Base-by-base conservation (phyloP, 176 grass and related monocot species). In the Puccinellia tenuiflora region DNA sequence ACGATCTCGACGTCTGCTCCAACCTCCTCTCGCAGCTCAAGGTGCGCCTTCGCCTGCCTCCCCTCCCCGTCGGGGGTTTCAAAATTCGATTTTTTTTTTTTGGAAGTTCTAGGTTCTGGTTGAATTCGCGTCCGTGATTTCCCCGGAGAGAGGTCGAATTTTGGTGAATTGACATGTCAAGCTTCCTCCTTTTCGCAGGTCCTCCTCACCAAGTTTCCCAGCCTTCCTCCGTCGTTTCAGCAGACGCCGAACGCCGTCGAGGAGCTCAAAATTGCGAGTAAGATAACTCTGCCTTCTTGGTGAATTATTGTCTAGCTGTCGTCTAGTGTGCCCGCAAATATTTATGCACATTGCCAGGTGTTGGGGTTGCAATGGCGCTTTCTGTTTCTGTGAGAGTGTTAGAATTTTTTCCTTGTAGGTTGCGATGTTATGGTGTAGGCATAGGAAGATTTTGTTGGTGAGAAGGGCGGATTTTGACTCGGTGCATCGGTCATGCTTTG, bases 231-330 rank as follows among this genome's bases (percentile, higher is more conserved):
- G 6, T 80, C 73, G 26, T 95, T 93, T 85, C 86, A 95, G 67
- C 82, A 80, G 63, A 93, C 95, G 24, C 90, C 95, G 6, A 95
- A 88, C 55, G 88, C 92, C 30, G 84, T 85, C 7, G 90, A 91
- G 76, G 95, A 98, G 73, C 89, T 98, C 56, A 90, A 70, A 74
- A 42, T 95, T 73, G 95, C 92, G 84, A 95, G 95, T 95, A 95
- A 73, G 81, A 85, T 31, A 54, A 3, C 10, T 62, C 39, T 65
- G 29, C 24, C 16, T 35, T 25, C 42, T 15, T 7, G 1, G 37
- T 72, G 6, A 85, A 24, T 66, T 9, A 12, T 53, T 72, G 30
- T 11, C 13, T 64, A 52, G 35, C 26, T 17, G 31, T 82, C 9
- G 15, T 51, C 42, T 54, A 12, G 30, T 66, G 31, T 51, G 13